Conservation (phyloP, 148 eudicot species). For the Spergularia marina region DNA sequence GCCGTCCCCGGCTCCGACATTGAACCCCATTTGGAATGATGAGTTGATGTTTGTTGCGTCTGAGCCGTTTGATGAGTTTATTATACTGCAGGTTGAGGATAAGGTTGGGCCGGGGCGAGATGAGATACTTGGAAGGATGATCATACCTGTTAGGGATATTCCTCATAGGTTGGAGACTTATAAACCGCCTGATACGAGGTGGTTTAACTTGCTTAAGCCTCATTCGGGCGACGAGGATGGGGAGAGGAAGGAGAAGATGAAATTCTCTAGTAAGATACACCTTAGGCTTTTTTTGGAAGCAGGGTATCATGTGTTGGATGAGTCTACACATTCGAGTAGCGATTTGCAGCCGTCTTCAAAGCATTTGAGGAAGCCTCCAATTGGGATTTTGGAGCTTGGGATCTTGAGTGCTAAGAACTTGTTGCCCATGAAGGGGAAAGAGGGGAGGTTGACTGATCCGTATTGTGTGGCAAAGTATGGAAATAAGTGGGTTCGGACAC, state of each 20-base stretch:
- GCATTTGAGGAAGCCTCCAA: slow-evolving; percentile 56
- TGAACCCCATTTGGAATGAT: slow-evolving; percentile 78
- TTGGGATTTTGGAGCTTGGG: slow-evolving; percentile 83
- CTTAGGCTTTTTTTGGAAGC: slow-evolving; percentile 67
- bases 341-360: slow-evolving; percentile 88
- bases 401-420: slow-evolving; percentile 74
- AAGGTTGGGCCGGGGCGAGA: slow-evolving; percentile 68
- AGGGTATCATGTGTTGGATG: slow-evolving; percentile 92
- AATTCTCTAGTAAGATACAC: slow-evolving; percentile 74
- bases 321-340: slow-evolving; percentile 89
- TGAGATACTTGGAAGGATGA: slow-evolving; percentile 57
- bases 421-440: slow-evolving; percentile 75
- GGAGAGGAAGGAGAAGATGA: slow-evolving; percentile 58
- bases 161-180: slow-evolving; percentile 57
- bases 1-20: slow-evolving; percentile 36
- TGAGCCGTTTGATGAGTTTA: slow-evolving; percentile 82
- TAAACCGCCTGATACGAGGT: slow-evolving; percentile 63
- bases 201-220: slow-evolving; percentile 57
- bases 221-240: slow-evolving; percentile 46
- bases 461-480: slow-evolving; percentile 96
- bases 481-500: slow-evolving; percentile 88
- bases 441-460: slow-evolving; percentile 70
- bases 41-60: slow-evolving; percentile 89
- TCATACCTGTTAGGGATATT: slow-evolving; percentile 58
- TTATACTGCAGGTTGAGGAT: slow-evolving; percentile 57